Conservation (phyloP, 2,329 filamentous ascomycete genomes). For the Neofusicoccum sp. region DNA sequence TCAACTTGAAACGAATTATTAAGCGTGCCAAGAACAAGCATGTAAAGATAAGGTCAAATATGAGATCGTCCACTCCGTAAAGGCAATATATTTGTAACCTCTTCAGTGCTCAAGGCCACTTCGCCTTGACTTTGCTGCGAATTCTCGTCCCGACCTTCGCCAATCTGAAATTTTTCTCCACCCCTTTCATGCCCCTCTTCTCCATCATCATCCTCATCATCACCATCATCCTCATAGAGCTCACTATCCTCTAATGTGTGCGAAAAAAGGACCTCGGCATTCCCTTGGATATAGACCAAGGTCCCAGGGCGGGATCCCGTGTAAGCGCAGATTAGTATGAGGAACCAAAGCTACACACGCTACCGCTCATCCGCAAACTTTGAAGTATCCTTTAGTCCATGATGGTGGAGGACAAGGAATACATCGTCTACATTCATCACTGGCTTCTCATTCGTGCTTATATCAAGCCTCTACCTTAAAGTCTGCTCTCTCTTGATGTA, state of each 20-base stretch:
- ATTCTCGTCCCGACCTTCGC: no score
- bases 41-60: background rate
- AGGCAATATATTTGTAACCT: background rate
- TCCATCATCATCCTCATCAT: background rate
- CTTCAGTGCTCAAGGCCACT: background rate
- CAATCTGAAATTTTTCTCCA: no score
- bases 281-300: conserved; percentile 10
- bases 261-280: no score
- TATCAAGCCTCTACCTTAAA: conserved; percentile 23
- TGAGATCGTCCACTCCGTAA: background rate
- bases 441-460: conserved; percentile 28
- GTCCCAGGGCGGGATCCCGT: conserved; percentile 27
- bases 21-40: background rate
- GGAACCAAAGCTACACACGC: conserved; percentile 26
- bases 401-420: conserved; percentile 28
- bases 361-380: conserved; percentile 26
- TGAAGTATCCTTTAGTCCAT: conserved; percentile 28
- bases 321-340: conserved; percentile 29
- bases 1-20: background rate
- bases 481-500: background rate
- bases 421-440: conserved; percentile 30
- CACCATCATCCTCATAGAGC: background rate
- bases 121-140: no score
- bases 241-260: no score
- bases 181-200: no score